A percentile compares a stretch with the other conserved stretches of the same genome.
These are phyloP conservation scores for Daldinia sp. DNA, from an alignment of 2,329 filamentous ascomycete species.

Conservation along the genomic window DNA sequence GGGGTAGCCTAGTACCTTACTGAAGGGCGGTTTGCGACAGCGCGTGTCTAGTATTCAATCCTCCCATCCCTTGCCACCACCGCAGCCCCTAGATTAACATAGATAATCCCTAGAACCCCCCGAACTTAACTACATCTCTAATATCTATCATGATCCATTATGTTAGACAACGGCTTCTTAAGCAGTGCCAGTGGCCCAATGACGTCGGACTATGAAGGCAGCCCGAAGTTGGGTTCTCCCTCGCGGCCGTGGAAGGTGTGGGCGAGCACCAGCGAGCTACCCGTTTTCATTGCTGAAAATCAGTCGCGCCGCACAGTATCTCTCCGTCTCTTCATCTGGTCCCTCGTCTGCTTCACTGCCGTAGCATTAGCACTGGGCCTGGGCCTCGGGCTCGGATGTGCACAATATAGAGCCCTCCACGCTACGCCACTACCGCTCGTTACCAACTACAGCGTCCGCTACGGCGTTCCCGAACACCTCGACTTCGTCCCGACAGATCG, in stretches of 20 bases:
- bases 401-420: slow-evolving; percentile 22
- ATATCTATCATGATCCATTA: slow-evolving; percentile 27
- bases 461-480: slow-evolving; percentile 45
- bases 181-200: slow-evolving; percentile 43
- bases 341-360: slow-evolving; percentile 40
- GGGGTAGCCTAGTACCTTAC: not conserved
- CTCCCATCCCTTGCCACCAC: slow-evolving; percentile 38
- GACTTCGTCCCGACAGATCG: slow-evolving; percentile 42
- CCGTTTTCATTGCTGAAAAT: slow-evolving; percentile 24
- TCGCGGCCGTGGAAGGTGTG: slow-evolving; percentile 34
- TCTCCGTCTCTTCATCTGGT: slow-evolving; percentile 41
- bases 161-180: slow-evolving; percentile 45
- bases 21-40: slow-evolving; percentile 41
- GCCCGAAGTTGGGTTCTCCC: slow-evolving; percentile 13
- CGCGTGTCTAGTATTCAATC: slow-evolving; percentile 35
- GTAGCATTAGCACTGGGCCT: slow-evolving; percentile 42
- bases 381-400: slow-evolving; percentile 43
- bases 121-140: not conserved
- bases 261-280: slow-evolving; percentile 31
- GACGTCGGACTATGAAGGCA: slow-evolving; percentile 37
- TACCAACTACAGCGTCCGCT: slow-evolving; percentile 40
- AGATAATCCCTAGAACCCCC: slow-evolving; percentile 5
- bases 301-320: slow-evolving; percentile 36
- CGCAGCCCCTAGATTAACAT: not conserved
- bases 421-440: not conserved